These are phyloP conservation scores for Pythium grandisporangium DNA, from an alignment of 352 stramenopile genomes.

Conservation along the genomic window DNA sequence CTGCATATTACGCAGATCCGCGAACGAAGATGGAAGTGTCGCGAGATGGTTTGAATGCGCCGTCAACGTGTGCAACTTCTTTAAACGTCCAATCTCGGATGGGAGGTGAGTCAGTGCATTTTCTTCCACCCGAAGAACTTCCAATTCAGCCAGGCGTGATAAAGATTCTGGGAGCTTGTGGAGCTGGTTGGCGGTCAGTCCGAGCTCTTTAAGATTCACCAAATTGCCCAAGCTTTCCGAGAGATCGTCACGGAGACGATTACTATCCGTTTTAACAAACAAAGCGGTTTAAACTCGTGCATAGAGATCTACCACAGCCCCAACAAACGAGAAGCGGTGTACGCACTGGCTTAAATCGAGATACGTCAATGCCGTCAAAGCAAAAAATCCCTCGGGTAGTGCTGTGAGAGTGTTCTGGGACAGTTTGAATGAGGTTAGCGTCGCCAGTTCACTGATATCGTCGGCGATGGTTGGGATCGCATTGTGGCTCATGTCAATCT, in stretches of 20 bases:
- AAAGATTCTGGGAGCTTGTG: slow-evolving; percentile 43
- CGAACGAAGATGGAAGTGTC: slow-evolving; percentile 34
- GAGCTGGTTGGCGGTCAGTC: slow-evolving; percentile 53
- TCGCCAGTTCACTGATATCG: slow-evolving; percentile 39
- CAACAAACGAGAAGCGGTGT: too few relatives aligned
- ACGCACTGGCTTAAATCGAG: slow-evolving; percentile 72
- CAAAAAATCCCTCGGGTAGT: slow-evolving; percentile 58
- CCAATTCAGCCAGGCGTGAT: slow-evolving; percentile 28
- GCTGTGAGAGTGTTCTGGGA: slow-evolving; percentile 50
- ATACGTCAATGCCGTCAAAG: slow-evolving; percentile 43
- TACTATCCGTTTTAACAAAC: slow-evolving; percentile 35
- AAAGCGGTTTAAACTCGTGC: too few relatives aligned
- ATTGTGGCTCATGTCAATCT: slow-evolving; percentile 79
- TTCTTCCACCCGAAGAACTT: slow-evolving; percentile 52
- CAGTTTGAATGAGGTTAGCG: slow-evolving; percentile 56
- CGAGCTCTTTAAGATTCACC: slow-evolving; percentile 50
- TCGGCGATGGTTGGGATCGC: slow-evolving; percentile 39
- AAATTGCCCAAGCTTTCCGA: slow-evolving; percentile 40
- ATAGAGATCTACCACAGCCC: too few relatives aligned
- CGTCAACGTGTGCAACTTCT: slow-evolving; percentile 47
- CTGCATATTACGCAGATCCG: slow-evolving; percentile 33
- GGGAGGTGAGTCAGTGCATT: slow-evolving; percentile 44
- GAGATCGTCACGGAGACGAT: slow-evolving; percentile 44
- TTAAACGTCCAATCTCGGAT: slow-evolving; percentile 34
- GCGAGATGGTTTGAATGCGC: slow-evolving; percentile 55